These are phyloP conservation scores for Citrullus amarus DNA, from an alignment of 306 rosid genomes.

Conservation along the genomic window DNA sequence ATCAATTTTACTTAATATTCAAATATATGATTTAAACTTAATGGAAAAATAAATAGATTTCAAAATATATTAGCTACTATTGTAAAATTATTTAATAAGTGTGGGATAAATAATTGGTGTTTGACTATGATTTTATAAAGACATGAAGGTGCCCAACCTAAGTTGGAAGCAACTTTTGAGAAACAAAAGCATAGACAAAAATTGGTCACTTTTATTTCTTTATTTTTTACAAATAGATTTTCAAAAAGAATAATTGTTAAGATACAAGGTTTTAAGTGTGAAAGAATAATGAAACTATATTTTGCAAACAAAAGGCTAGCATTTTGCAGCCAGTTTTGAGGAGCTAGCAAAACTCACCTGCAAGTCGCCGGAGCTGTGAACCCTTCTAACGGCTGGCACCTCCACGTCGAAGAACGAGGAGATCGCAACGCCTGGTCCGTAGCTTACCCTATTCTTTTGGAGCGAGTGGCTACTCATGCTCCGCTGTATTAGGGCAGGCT, in stretches of 20 bases:
- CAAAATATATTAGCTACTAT: too few species aligned
- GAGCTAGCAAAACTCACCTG: conserved; percentile 25
- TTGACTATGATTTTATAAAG: background rate
- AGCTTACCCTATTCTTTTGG: conserved; percentile 23
- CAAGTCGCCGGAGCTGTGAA: conserved; percentile 52
- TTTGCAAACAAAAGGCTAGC: too few species aligned
- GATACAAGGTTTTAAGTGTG: too few species aligned
- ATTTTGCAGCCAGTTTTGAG: background rate
- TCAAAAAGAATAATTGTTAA: background rate
- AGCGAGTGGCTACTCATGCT: conserved; percentile 66
- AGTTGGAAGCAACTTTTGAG: background rate
- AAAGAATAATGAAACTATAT: too few species aligned
- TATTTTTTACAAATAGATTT: background rate
- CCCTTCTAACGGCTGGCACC: conserved; percentile 39
- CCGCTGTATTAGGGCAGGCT: conserved; percentile 27
- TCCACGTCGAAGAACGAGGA: conserved; percentile 22
- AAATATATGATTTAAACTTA: too few species aligned
- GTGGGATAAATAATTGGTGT: background rate
- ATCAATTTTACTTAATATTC: too few species aligned
- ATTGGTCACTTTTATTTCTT: background rate
- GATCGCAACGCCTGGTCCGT: conserved; percentile 26
- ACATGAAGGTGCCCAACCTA: background rate
- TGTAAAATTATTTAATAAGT: background rate
- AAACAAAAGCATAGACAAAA: background rate
- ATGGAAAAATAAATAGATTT: too few species aligned